These are phyloP conservation scores for Podosphaera fusca DNA, from an alignment of 2,329 filamentous ascomycete species.

Conservation along the genomic window DNA sequence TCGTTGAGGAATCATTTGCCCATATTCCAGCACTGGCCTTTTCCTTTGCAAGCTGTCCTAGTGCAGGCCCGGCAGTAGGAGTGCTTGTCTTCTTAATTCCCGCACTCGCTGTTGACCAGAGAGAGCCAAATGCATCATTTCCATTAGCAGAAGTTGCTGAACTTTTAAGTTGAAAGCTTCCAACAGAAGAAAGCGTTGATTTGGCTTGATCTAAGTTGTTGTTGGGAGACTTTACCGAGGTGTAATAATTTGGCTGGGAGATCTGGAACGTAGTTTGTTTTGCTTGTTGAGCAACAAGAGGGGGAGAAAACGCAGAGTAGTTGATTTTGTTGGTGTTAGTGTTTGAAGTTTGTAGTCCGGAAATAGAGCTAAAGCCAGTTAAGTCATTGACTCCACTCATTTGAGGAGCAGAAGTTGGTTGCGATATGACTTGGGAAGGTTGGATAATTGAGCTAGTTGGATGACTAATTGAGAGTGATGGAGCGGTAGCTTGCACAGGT, in stretches of 20 bases:
- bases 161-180: slow-evolving; percentile 27
- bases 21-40: slow-evolving; percentile 90
- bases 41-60: slow-evolving; percentile 93
- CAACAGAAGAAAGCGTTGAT: slow-evolving; percentile 18
- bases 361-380: slow-evolving; percentile 58
- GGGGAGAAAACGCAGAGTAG: slow-evolving; percentile 37
- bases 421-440: slow-evolving; percentile 51
- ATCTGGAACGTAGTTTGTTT: slow-evolving; percentile 42
- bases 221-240: slow-evolving; percentile 38
- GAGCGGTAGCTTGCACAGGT: slow-evolving; percentile 21
- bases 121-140: slow-evolving; percentile 70
- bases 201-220: slow-evolving; percentile 14
- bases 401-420: slow-evolving; percentile 66
- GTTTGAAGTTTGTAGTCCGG: slow-evolving; percentile 35
- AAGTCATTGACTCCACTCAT: slow-evolving; percentile 61
- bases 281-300: slow-evolving; percentile 20
- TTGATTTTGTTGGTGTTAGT: slow-evolving; percentile 29
- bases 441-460: slow-evolving; percentile 32
- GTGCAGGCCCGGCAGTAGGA: slow-evolving; percentile 44
- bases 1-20: slow-evolving; percentile 38
- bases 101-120: slow-evolving; percentile 49
- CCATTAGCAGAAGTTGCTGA: slow-evolving; percentile 31
- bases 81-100: slow-evolving; percentile 52
- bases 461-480: slow-evolving; percentile 20
- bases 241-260: slow-evolving; percentile 81